Conservation (phyloP, 331 rosid species). For the Telfairia occidentalis region DNA sequence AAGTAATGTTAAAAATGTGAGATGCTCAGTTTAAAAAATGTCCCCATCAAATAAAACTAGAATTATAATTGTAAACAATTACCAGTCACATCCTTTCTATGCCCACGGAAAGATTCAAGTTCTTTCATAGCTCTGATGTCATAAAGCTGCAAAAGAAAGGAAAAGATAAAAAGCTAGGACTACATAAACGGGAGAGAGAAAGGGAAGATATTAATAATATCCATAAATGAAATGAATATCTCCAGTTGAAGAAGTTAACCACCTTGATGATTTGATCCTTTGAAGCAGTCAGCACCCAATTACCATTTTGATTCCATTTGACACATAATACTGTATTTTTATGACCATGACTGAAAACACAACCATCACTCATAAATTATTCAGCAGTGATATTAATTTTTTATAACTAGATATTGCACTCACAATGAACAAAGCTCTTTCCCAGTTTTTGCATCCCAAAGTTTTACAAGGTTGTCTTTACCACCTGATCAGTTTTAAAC, state of each 20-base stretch:
- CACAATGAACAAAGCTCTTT: constrained; percentile 89
- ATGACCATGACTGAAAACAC: constrained; percentile 76
- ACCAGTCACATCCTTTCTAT: constrained; percentile 93
- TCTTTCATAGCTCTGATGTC: constrained; percentile 99
- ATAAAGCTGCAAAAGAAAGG: constrained; percentile 55
- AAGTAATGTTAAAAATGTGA: background rate
- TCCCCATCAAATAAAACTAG: background rate
- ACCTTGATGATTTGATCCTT: constrained; percentile 81
- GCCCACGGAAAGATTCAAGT: constrained; percentile 97
- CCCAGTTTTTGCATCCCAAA: constrained; percentile 92
- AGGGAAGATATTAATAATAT: background rate
- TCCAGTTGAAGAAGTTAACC: constrained; percentile 7
- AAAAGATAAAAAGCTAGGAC: background rate
- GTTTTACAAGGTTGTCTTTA: constrained; percentile 92
- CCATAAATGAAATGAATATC: background rate
- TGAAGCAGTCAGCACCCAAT: constrained; percentile 81
- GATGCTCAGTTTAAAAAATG: background rate
- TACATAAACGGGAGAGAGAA: constrained; percentile 7
- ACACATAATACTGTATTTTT: constrained; percentile 77
- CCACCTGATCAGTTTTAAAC: constrained; percentile 49
- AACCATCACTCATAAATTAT: constrained; percentile 16
- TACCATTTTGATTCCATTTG: constrained; percentile 91
- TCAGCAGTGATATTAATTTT: background rate
- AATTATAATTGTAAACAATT: constrained; percentile 18
- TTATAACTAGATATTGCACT: constrained; percentile 27